phyloP scores from a whole-genome alignment of 176 grass and related monocot genomes.

The Cocos nucifera region DNA sequence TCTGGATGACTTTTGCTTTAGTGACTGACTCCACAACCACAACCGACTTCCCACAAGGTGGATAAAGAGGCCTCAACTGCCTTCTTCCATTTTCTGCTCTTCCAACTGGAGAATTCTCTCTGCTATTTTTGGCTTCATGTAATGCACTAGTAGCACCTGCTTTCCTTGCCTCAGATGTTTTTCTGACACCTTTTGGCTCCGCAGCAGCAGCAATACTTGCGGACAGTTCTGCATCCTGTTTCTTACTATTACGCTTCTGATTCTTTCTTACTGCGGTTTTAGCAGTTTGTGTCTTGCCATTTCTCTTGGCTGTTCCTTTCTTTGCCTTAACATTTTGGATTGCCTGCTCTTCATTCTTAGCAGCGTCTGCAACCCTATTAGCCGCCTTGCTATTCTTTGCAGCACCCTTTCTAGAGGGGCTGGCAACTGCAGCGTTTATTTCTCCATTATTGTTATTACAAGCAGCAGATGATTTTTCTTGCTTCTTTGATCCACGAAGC shows the following conservation, averaged over 20 bases:
- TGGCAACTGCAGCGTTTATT: conserved; percentile 17
- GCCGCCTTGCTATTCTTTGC: conserved; percentile 7
- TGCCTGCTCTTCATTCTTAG: conserved; percentile 25
- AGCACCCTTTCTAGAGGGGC: conserved; percentile 5
- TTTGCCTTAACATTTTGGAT: conserved; percentile 29
- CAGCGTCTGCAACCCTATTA: conserved; percentile 15
- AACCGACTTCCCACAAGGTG: conserved; percentile 72
- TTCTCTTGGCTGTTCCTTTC: conserved; percentile 25
- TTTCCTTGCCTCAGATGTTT: conserved; percentile 38
- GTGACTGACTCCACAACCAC: conserved; percentile 85
- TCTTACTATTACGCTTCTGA: conserved; percentile 18
- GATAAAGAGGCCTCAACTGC: conserved; percentile 56
- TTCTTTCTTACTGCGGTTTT: conserved; percentile 18
- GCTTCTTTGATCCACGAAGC: conserved; percentile 35
- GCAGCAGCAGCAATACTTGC: conserved; percentile 15
- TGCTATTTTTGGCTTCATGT: not conserved
- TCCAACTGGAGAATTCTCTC: not conserved
- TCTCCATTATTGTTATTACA: conserved; percentile 29
- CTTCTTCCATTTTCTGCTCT: conserved; percentile 4
- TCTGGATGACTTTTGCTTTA: conserved; percentile 95
- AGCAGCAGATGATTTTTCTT: conserved; percentile 22
- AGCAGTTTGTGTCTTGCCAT: conserved; percentile 25
- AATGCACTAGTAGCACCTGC: conserved; percentile 16
- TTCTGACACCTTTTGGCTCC: conserved; percentile 27
- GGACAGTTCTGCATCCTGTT: conserved; percentile 16